A percentile compares a stretch with the other conserved stretches of the same genome.
These are phyloP conservation scores for Candida tetrigidarum DNA, from an alignment of 1,139 yeast genomes.

Conservation along the genomic window DNA sequence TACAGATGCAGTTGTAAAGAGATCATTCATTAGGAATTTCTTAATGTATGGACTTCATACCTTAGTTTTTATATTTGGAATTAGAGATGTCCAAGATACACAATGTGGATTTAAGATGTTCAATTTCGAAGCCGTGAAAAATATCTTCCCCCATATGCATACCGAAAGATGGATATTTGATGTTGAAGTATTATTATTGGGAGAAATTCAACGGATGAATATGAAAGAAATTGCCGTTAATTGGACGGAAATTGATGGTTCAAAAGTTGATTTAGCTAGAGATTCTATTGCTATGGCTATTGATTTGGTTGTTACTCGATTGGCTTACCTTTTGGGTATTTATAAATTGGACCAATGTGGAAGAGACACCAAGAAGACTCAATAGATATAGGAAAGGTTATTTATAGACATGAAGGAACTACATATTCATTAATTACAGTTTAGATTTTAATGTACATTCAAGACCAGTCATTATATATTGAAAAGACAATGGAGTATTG, in stretches of 20 bases:
- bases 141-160: slow-evolving; percentile 89
- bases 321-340: slow-evolving; percentile 86
- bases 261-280: slow-evolving; percentile 88
- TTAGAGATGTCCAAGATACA: slow-evolving; percentile 84
- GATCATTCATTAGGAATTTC: slow-evolving; percentile 86
- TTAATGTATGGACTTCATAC: slow-evolving; percentile 93
- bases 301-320: slow-evolving; percentile 86
- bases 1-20: slow-evolving; percentile 93
- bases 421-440: neutral
- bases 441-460: neutral
- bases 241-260: slow-evolving; percentile 98
- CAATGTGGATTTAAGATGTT: slow-evolving; percentile 98
- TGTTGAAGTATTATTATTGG: slow-evolving; percentile 86
- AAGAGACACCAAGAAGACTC: slow-evolving; percentile 19
- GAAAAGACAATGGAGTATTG: no score
- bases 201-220: slow-evolving; percentile 67
- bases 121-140: slow-evolving; percentile 63
- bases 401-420: neutral
- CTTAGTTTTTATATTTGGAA: slow-evolving; percentile 86
- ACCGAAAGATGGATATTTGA: slow-evolving; percentile 99
- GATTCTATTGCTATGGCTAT: slow-evolving; percentile 96
- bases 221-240: slow-evolving; percentile 83
- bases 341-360: slow-evolving; percentile 53
- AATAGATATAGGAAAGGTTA: slow-evolving; percentile 8
- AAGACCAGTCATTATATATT: no score